Conservation (phyloP, 176 grass and related monocot genomes). For the Ananas comosus region DNA sequence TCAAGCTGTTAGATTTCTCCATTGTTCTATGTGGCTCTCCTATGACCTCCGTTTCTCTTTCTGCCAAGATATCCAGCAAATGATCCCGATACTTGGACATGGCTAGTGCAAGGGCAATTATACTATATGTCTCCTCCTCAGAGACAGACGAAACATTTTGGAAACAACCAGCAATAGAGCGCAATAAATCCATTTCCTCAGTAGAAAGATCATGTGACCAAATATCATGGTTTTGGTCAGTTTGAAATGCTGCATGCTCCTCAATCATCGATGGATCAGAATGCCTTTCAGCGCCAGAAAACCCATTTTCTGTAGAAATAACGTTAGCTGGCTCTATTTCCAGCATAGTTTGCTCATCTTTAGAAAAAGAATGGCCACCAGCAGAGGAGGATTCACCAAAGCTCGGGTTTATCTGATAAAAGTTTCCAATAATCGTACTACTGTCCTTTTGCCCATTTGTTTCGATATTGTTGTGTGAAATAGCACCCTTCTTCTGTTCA, state of each 20-base stretch:
- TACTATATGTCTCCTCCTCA: slow-evolving; percentile 90
- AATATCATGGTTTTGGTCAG: no score
- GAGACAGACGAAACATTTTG: slow-evolving; percentile 45
- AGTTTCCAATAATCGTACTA: slow-evolving; percentile 17
- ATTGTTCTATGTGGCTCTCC: slow-evolving; percentile 29
- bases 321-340: slow-evolving; percentile 6
- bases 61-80: no score
- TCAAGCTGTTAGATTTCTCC: slow-evolving; percentile 59
- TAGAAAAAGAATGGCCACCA: not conserved
- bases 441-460: not conserved
- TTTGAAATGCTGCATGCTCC: no score
- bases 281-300: slow-evolving; percentile 27
- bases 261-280: no score
- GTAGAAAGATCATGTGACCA: no score
- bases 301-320: slow-evolving; percentile 37
- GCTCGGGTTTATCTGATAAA: slow-evolving; percentile 16
- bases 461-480: slow-evolving; percentile 18
- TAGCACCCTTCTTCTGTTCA: slow-evolving; percentile 19
- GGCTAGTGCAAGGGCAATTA: slow-evolving; percentile 64
- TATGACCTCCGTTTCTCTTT: no score
- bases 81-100: not conserved
- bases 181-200: slow-evolving; percentile 33
- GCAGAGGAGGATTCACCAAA: slow-evolving; percentile 5
- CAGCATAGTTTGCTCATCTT: slow-evolving; percentile 7
- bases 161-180: slow-evolving; percentile 26